Percentiles rank a stretch among this genome's conserved stretches.
These are phyloP conservation scores for Mariannaea elegans DNA, from an alignment of 2,329 filamentous ascomycete species.

Conservation along the genomic window DNA sequence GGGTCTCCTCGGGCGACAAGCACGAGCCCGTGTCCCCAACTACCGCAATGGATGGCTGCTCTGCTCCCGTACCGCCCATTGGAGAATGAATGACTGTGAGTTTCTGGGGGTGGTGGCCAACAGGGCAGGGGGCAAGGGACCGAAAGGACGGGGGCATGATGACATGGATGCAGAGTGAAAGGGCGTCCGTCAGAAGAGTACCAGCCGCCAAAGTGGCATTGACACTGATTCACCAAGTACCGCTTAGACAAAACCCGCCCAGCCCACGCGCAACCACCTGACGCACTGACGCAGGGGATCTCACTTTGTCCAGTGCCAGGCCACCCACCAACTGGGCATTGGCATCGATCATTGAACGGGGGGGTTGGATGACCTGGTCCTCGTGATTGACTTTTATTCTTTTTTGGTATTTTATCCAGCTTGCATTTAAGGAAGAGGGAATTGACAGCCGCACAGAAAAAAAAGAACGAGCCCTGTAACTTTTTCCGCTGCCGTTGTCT, in stretches of 20 bases:
- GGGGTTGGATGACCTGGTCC: background rate
- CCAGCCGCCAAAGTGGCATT: background rate
- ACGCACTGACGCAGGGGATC: conserved; percentile 24
- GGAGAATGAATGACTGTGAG: background rate
- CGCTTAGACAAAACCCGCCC: background rate
- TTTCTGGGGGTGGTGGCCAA: background rate
- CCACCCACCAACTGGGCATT: background rate
- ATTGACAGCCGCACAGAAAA: too few species aligned
- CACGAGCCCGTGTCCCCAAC: background rate
- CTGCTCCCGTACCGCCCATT: too few species aligned
- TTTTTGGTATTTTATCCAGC: too few species aligned
- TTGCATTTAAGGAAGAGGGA: too few species aligned
- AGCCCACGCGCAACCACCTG: conserved; percentile 15
- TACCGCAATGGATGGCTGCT: background rate
- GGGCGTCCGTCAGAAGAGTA: conserved; percentile 4
- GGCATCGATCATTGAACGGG: conserved; percentile 11
- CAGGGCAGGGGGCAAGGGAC: background rate
- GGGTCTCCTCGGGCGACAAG: background rate
- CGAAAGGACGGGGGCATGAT: background rate
- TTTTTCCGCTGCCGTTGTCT: too few species aligned
- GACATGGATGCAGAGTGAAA: too few species aligned
- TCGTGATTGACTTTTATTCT: background rate
- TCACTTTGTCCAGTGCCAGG: background rate
- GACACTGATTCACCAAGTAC: conserved; percentile 5
- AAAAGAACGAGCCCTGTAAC: too few species aligned